A percentile compares a stretch with the other conserved stretches of the same genome.
These are phyloP conservation scores for Emergomyces africanus DNA, from an alignment of 2,329 filamentous ascomycete genomes.

Conservation along the genomic window DNA sequence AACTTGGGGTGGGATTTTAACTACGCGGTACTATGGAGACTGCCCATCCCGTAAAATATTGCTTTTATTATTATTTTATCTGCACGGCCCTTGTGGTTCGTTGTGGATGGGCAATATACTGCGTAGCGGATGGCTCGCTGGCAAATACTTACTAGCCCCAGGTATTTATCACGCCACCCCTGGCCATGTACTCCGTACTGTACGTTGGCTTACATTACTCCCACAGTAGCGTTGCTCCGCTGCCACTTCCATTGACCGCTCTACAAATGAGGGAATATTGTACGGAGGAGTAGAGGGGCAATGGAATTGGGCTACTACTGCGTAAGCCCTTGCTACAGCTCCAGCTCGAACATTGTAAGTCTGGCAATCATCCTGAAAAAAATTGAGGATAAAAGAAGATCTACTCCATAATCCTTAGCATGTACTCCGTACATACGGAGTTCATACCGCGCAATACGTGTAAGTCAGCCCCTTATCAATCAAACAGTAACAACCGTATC, in stretches of 20 bases:
- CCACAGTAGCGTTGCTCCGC: background rate
- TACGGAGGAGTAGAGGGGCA: too few species aligned
- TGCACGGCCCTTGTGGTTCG: too few species aligned
- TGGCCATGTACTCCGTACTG: background rate
- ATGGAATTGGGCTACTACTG: background rate
- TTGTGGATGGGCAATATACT: too few species aligned
- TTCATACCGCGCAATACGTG: too few species aligned
- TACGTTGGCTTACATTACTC: background rate
- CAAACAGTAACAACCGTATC: background rate
- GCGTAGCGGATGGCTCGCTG: too few species aligned
- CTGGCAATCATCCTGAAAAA: background rate
- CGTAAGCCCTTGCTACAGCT: background rate
- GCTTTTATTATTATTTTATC: background rate
- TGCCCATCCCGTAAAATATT: background rate
- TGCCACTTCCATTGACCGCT: too few species aligned
- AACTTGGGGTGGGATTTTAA: background rate
- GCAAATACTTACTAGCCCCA: too few species aligned
- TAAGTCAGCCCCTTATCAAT: background rate
- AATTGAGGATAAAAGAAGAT: too few species aligned
- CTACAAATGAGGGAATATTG: background rate
- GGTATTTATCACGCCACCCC: background rate
- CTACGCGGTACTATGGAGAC: background rate
- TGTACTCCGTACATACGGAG: too few species aligned
- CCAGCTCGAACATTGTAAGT: background rate
- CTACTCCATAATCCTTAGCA: too few species aligned